Conservation (phyloP, 257 asterid species). For the Catharanthus roseus region DNA sequence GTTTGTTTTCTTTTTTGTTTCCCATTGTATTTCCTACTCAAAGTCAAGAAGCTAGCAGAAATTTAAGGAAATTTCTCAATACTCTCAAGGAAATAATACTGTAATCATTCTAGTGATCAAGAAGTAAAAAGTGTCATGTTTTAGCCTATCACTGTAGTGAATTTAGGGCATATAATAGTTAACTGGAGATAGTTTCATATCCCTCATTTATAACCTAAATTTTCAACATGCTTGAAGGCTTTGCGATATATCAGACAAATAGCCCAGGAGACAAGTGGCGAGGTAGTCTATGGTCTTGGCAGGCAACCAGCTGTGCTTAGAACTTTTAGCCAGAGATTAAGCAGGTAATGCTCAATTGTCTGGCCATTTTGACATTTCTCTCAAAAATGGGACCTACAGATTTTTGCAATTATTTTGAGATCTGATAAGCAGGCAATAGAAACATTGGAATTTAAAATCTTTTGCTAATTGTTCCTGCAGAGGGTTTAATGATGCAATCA, state of each 20-base stretch:
- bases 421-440: neutral
- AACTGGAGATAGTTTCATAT: neutral
- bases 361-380: neutral
- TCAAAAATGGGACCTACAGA: neutral
- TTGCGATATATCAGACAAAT: constrained; percentile 66
- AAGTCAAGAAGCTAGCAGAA: neutral
- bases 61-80: neutral
- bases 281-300: constrained; percentile 75
- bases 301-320: constrained; percentile 96
- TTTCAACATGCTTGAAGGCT: constrained; percentile 23
- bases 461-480: constrained; percentile 31
- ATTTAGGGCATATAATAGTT: neutral
- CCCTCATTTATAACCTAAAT: neutral
- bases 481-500: constrained; percentile 93
- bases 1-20: neutral
- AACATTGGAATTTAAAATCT: neutral
- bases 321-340: constrained; percentile 90
- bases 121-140: neutral
- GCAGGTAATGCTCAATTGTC: constrained; percentile 47
- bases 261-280: constrained; percentile 95
- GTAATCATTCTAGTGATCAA: neutral
- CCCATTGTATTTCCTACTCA: neutral
- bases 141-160: no score
- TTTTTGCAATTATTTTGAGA: neutral
- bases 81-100: neutral